Percentiles rank a stretch among this genome's conserved stretches.
Evolutionary conservation across 2,329 filamentous ascomycete genomes (phyloP).

Genomic region (Xylariaceae sp.): DNA sequence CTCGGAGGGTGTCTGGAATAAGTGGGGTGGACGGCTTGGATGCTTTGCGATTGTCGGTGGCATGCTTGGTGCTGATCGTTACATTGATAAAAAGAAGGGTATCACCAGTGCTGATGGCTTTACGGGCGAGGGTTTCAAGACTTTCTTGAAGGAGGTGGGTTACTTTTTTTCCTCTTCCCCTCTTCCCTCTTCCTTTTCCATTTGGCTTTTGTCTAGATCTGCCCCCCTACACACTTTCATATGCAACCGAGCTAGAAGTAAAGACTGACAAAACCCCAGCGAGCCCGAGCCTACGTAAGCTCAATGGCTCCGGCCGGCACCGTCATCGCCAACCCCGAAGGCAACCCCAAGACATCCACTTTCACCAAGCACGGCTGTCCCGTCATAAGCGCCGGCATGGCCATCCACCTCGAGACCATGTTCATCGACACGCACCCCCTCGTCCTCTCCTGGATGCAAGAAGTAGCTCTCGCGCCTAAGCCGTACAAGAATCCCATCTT

Average conservation of each 20-base stretch:
- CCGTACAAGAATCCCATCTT: slow-evolving; percentile 40
- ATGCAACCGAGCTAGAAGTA: slow-evolving; percentile 28
- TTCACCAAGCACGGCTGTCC: slow-evolving; percentile 57
- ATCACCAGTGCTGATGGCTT: too few relatives aligned
- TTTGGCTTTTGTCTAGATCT: background rate
- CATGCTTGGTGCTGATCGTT: slow-evolving; percentile 35
- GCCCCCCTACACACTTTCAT: background rate
- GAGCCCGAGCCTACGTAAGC: slow-evolving; percentile 58
- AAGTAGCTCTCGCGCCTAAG: slow-evolving; percentile 44
- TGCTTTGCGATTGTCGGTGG: slow-evolving; percentile 50
- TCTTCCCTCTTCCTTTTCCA: background rate
- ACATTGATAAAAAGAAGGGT: slow-evolving; percentile 32
- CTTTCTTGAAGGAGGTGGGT: slow-evolving; percentile 50
- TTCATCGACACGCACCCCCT: slow-evolving; percentile 51
- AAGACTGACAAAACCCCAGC: slow-evolving; percentile 34
- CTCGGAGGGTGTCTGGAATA: slow-evolving; percentile 46
- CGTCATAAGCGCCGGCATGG: slow-evolving; percentile 64
- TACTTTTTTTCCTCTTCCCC: slow-evolving; percentile 1
- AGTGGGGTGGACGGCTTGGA: slow-evolving; percentile 41
- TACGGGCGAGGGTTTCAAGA: slow-evolving; percentile 42
- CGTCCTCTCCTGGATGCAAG: slow-evolving; percentile 59
- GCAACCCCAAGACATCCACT: slow-evolving; percentile 38
- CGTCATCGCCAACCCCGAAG: slow-evolving; percentile 49
- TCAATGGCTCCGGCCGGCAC: slow-evolving; percentile 48
- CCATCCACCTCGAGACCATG: slow-evolving; percentile 56